Conservation (phyloP, 371 early-diverging fungal genomes). For the Mortierella sp. region DNA sequence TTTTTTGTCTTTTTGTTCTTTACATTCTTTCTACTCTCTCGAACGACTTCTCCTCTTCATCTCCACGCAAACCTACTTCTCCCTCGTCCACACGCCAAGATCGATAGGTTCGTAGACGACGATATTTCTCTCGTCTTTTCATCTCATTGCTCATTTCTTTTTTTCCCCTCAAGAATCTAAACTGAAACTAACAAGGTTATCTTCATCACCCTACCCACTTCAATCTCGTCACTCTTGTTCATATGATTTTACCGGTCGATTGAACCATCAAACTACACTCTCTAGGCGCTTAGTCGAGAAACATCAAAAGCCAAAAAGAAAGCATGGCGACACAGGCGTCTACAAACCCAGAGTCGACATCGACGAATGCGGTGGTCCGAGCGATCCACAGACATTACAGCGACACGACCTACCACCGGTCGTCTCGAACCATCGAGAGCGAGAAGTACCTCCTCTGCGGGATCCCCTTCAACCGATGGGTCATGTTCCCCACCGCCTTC, state of each 20-base stretch:
- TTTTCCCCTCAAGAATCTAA: too few species aligned
- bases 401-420: constrained; percentile 38
- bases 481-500: constrained; percentile 55
- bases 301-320: too few species aligned
- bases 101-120: too few species aligned
- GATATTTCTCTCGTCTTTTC: too few species aligned
- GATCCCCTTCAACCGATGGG: constrained; percentile 51
- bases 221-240: too few species aligned
- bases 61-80: background rate
- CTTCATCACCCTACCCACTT: too few species aligned
- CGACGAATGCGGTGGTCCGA: constrained; percentile 27
- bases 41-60: background rate
- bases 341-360: constrained; percentile 12
- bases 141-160: too few species aligned
- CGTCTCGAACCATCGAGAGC: constrained; percentile 24
- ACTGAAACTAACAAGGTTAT: too few species aligned
- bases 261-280: too few species aligned
- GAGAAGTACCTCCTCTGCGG: constrained; percentile 39
- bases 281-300: too few species aligned
- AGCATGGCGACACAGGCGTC: constrained; percentile 13
- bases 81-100: too few species aligned
- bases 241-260: too few species aligned
- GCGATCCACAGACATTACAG: constrained; percentile 45
- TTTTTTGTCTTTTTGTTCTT: background rate
- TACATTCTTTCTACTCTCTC: background rate